These are phyloP conservation scores for Primulina huaijiensis DNA, from an alignment of 257 asterid species.

Conservation along the genomic window DNA sequence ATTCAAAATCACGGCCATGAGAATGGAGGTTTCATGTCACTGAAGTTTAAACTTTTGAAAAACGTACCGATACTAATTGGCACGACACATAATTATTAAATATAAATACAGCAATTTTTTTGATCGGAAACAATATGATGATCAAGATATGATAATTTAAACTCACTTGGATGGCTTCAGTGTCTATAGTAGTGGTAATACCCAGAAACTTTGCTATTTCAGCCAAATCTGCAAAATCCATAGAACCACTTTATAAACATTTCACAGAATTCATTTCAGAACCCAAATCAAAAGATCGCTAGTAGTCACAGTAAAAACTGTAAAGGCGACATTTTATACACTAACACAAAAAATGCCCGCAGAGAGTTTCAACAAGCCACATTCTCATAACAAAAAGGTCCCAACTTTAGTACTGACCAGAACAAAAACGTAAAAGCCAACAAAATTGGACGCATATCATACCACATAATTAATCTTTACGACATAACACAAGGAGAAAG, in stretches of 20 bases:
- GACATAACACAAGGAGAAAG: background rate
- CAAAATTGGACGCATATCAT: slow-evolving; percentile 5
- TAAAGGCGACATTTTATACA: slow-evolving; percentile 2
- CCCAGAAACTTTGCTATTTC: slow-evolving; percentile 98
- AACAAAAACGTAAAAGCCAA: background rate
- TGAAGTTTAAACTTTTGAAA: background rate
- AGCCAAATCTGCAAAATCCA: slow-evolving; percentile 72
- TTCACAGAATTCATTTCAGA: slow-evolving; percentile 4
- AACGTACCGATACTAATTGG: background rate
- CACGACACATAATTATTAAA: background rate
- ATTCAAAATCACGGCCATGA: background rate
- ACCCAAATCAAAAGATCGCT: slow-evolving; percentile 7
- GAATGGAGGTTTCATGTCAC: background rate
- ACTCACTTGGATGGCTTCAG: slow-evolving; percentile 94
- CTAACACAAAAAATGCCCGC: background rate
- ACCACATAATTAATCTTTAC: background rate
- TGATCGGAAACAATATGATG: background rate
- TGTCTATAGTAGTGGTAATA: slow-evolving; percentile 78
- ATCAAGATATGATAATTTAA: slow-evolving; percentile 5
- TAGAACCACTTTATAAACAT: slow-evolving; percentile 13
- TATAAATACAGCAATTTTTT: background rate
- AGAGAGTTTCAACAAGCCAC: background rate
- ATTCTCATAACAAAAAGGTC: background rate
- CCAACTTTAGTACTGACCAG: background rate
- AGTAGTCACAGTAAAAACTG: background rate